Conservation (phyloP, 2,329 filamentous ascomycete genomes). For the Fusarium nurragi region DNA sequence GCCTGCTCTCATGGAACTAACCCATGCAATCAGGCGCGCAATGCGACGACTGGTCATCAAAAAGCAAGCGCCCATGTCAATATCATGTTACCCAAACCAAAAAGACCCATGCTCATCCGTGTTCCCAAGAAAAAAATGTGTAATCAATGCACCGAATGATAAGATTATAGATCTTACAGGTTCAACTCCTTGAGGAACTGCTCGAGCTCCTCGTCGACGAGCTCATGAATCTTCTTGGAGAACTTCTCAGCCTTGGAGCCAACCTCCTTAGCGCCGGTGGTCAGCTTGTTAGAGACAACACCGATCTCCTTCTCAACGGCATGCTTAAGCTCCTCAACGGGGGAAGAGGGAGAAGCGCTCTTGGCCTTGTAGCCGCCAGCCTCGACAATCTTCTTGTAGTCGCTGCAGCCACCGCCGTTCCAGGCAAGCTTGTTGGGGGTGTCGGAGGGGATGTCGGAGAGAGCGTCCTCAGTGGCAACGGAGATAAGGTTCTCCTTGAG, state of each 20-base stretch:
- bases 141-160: constrained; percentile 41
- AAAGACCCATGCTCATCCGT: constrained; percentile 39
- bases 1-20: constrained; percentile 14
- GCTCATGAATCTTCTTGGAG: constrained; percentile 69
- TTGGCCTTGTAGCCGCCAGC: constrained; percentile 75
- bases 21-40: constrained; percentile 29
- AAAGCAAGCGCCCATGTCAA: constrained; percentile 31
- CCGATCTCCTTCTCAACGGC: constrained; percentile 70
- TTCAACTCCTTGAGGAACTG: constrained; percentile 66
- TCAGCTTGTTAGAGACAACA: constrained; percentile 64
- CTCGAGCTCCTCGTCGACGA: constrained; percentile 69
- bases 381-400: constrained; percentile 85
- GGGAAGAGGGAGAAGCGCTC: constrained; percentile 51
- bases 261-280: constrained; percentile 62
- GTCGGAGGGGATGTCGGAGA: constrained; percentile 83
- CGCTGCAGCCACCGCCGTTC: constrained; percentile 95
- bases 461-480: constrained; percentile 80
- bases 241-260: constrained; percentile 68
- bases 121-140: constrained; percentile 39
- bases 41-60: constrained; percentile 28
- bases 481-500: constrained; percentile 89
- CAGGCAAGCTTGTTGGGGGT: constrained; percentile 97
- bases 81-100: constrained; percentile 45
- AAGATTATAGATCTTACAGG: constrained; percentile 46
- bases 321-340: constrained; percentile 69